Evolutionary conservation across 2,329 filamentous ascomycete genomes (phyloP).

Genomic region (Penicillium nordicum): DNA sequence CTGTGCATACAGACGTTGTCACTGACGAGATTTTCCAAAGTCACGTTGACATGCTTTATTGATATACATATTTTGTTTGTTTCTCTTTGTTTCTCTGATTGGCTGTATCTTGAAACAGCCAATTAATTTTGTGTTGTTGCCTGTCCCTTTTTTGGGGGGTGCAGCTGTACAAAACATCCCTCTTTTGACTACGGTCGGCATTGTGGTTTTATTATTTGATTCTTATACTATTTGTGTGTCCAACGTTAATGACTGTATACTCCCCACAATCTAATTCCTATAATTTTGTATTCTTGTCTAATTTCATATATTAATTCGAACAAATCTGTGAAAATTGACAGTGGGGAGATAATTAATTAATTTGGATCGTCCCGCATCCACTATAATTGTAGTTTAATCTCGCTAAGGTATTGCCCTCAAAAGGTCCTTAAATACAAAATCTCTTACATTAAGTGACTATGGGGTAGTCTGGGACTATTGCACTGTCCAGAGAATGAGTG

Average conservation of each 20-base stretch:
- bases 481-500: neutral
- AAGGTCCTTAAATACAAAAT: neutral
- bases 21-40: neutral
- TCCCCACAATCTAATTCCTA: neutral
- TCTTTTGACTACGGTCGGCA: neutral
- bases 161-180: conserved; percentile 1
- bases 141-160: neutral
- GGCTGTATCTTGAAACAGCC: conserved; percentile 3
- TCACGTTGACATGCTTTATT: conserved; percentile 2
- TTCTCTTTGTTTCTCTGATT: neutral
- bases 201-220: neutral
- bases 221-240: neutral
- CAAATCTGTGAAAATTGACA: neutral
- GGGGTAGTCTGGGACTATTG: neutral
- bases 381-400: neutral
- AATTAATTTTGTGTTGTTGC: neutral
- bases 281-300: neutral
- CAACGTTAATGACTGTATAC: neutral
- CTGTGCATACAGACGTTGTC: neutral
- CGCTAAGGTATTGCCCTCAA: neutral
- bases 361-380: neutral
- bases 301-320: neutral
- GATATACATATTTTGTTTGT: neutral
- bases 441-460: neutral
- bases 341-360: neutral